Base-by-base conservation (phyloP, 345 rosid species). In the Kandelia obovata region DNA sequence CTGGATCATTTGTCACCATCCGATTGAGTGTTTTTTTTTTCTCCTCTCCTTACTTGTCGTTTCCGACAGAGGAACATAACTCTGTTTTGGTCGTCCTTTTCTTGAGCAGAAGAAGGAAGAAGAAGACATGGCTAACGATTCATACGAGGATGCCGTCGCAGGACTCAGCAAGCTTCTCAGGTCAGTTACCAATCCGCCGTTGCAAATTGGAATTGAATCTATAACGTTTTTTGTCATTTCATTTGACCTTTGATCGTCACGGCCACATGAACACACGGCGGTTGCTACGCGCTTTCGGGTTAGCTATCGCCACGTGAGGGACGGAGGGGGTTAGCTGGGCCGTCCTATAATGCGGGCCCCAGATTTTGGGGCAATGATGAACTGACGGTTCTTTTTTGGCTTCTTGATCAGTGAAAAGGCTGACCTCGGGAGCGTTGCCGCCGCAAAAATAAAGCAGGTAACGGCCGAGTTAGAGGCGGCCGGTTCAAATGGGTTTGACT, bases 161-260 rank as follows among this genome's bases (percentile, higher is more conserved):
- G 92, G 77, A 75, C 86, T 96, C 34, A 76, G 83, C 51, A 84
- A 89, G 83, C 92, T 96, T 70, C 87, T 95, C 83, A 86, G 96
- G 97, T 43, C 49, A 43, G 19, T 43, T 43, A 13, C 49, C 15
- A 30, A 43, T 6, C 25, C 3, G 6, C 10, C 10, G 5, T 11
- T 23, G 21, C 30, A 39, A 39, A 26, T 55, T 21, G 27, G 58
- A 23, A n/a, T 55, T 55, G 58, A 27, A 32, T 60, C 32, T 20
- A 15, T 27, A 64, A 49, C 27, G 64, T 53, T 35, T 56, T 25
- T 23, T 63, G 58, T 69, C 19, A 0, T 53, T 70, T 65, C 53
- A 64, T 57, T 53, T 43, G 19, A 2, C 19, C 49, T 15, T 15
- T 2, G 16, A 13, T 43, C 49, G 16, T 43, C 49, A 43, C 49